A percentile compares a stretch with the other conserved stretches of the same genome.
phyloP scores from a whole-genome alignment of 371 early-diverging fungal genomes.

The Circinella umbellata region DNA sequence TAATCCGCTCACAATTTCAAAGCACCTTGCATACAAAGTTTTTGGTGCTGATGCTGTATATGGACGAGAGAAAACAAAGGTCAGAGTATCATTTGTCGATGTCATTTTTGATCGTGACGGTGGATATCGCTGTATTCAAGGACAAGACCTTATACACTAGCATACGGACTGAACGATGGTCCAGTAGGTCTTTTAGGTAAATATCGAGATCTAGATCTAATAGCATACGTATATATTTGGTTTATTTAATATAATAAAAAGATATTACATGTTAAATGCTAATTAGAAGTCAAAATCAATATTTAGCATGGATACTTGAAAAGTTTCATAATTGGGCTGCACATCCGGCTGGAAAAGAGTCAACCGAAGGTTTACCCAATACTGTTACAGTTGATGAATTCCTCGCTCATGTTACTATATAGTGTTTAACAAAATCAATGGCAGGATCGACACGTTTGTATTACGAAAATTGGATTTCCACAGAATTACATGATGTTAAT shows the following conservation, averaged over 20 bases:
- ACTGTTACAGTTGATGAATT: conserved; percentile 57
- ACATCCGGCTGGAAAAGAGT: conserved; percentile 32
- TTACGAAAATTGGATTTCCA: conserved; percentile 50
- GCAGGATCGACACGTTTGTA: conserved; percentile 69
- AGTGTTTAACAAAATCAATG: conserved; percentile 68
- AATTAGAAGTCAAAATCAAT: not conserved
- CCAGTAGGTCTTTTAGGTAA: conserved; percentile 56
- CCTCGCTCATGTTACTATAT: conserved; percentile 63
- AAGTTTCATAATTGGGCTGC: conserved; percentile 64
- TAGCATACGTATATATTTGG: too few species aligned
- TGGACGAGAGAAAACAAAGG: conserved; percentile 6
- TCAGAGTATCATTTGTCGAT: conserved; percentile 28
- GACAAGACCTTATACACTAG: conserved; percentile 65
- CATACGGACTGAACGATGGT: conserved; percentile 62
- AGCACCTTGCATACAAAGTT: conserved; percentile 31
- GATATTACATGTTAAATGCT: too few species aligned
- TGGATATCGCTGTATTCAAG: conserved; percentile 62
- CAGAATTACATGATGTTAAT: conserved; percentile 32
- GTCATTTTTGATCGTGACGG: conserved; percentile 32
- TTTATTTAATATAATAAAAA: not conserved
- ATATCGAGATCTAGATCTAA: too few species aligned
- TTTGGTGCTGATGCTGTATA: conserved; percentile 37
- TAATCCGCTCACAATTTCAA: conserved; percentile 32
- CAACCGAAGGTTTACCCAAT: conserved; percentile 41
- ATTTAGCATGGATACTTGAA: conserved; percentile 66